Base-by-base conservation (phyloP, 441 rosid species). In the Eruca vesicaria region DNA sequence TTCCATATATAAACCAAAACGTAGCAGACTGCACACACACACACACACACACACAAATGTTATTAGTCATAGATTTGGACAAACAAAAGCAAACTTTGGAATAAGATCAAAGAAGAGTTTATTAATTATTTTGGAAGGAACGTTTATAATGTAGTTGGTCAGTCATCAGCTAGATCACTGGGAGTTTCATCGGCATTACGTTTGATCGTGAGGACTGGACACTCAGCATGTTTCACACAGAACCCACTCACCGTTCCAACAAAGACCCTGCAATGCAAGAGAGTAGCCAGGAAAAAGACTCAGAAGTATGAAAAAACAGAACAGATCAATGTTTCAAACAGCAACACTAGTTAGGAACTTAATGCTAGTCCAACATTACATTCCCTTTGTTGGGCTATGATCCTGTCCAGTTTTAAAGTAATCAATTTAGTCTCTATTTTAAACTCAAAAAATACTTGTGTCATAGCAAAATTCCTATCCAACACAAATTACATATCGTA, bases 231-330 rank as follows among this genome's bases (percentile, higher is more conserved):
- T 88, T 95, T 93, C 79, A 82, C 90, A 60, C 97, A 93, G 35
- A 86, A 95, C 18, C 86, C 95, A 56, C 98, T 86, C 64, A 95
- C 98, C 1, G 96, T 91, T 57, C 99, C 97, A 2, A 93, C 95
- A 80, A 95, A 93, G 31, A 95, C 97, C 86, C 98, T 93, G 88
- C 69, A 68, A 59, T 62, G 7, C 69, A 75, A 60, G 32, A 75
- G 57, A 61, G 45, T 23, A 28, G 33, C 29, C 11, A 26, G 2
- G 43, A 61, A 6, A 36, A 38, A 64, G 63, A 16, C 45, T 38
- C 65, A 18, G 31, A 63, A 9, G 38, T 38, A 31, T 19, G 14
- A 59, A 56, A 48, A 16, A 16, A 36, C 41, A 63, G 20, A 73
- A 73, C 76, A 64, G 21, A 52, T 35, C 35, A 33, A 57, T 20